A percentile compares a stretch with the other conserved stretches of the same genome.
These are phyloP conservation scores for Fusarium palustre DNA, from an alignment of 2,329 filamentous ascomycete species.

Conservation along the genomic window DNA sequence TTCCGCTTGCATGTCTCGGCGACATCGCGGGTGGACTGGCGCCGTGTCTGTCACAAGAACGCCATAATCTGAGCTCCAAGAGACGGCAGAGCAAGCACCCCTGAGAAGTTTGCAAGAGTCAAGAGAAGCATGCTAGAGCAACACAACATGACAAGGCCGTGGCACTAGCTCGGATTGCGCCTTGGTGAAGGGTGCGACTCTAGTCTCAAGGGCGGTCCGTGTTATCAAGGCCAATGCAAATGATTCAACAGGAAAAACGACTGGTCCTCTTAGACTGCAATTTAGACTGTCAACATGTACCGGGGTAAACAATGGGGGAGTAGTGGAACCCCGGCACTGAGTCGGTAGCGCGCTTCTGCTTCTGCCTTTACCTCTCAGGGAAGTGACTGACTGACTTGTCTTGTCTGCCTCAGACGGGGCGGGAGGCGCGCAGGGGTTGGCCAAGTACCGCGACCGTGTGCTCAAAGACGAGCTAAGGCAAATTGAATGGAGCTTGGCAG, in stretches of 20 bases:
- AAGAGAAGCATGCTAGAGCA: conserved; percentile 15
- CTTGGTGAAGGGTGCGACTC: conserved; percentile 20
- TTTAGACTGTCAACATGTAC: conserved; percentile 21
- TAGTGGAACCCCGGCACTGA: conserved; percentile 42
- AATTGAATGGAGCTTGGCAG: conserved; percentile 33
- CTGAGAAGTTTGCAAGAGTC: conserved; percentile 26
- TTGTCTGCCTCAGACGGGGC: conserved; percentile 14
- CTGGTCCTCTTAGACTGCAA: conserved; percentile 17
- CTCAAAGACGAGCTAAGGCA: conserved; percentile 23
- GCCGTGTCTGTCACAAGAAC: conserved; percentile 30
- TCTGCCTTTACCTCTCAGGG: conserved; percentile 9
- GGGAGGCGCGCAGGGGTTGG: conserved; percentile 38
- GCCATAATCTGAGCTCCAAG: conserved; percentile 20
- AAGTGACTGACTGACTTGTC: conserved; percentile 4
- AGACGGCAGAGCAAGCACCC: conserved; percentile 5
- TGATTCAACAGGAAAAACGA: conserved; percentile 27
- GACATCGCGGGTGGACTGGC: conserved; percentile 43
- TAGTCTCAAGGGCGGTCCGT: conserved; percentile 6
- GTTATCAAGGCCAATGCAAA: conserved; percentile 15
- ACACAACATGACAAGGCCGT: conserved; percentile 20
- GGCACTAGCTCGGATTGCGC: conserved; percentile 8
- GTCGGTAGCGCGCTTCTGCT: conserved; percentile 38
- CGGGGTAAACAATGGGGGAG: conserved; percentile 32
- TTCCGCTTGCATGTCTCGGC: conserved; percentile 46
- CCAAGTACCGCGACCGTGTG: conserved; percentile 37